Base-by-base conservation (phyloP, 1,139 yeast genomes). In the Wickerhamomyces sp. region DNA sequence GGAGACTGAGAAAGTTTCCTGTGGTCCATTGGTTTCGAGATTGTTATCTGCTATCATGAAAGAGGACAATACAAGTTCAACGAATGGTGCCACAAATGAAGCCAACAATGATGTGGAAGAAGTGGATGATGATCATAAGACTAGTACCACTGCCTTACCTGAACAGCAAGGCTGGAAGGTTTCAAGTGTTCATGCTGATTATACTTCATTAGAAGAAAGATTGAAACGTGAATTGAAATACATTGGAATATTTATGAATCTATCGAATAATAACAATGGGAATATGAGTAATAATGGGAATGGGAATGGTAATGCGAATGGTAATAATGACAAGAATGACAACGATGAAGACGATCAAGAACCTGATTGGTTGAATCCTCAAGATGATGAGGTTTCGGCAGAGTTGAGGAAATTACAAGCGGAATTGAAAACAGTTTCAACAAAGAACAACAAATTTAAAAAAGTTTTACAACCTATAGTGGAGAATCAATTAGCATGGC, bases 401-500 rank as follows among this genome's bases (percentile, higher is more conserved):
- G 98, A 93, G 59, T 70, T 93, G 51, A 73, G 99, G 50, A 64
- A 67, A 27, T 68, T 91, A 44, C 98, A 94, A 61, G 69, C 71
- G 40, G 82, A 86, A 49, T 69, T 94, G 47, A 78, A 76, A 50
- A 76, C 73, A 30, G 82, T 84, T 0, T 76, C 83, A 4, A 71
- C 69, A 30, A 70, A 79, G 47, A 93, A 94, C 62, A 76, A 81
- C 50, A 78, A 77, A 48, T 73, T 91, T 50, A 87, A 87, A 61
- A 76, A 79, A 52, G 69, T 72, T 39, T 64, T 94, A 42, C 68
- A 83, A 29, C 95, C 96, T 1, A 58, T 84, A 0, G 76, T 91
- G n/a, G 93, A 90, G 58, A 95, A 87, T 50, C 95, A 88, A 58
- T 74, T 94, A 58, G 97, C 98, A 27, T 93, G 93, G 79, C 97